Evolutionary conservation across 1,284 basidiomycete species (phyloP).

Genomic region (Irpex lacteus): DNA sequence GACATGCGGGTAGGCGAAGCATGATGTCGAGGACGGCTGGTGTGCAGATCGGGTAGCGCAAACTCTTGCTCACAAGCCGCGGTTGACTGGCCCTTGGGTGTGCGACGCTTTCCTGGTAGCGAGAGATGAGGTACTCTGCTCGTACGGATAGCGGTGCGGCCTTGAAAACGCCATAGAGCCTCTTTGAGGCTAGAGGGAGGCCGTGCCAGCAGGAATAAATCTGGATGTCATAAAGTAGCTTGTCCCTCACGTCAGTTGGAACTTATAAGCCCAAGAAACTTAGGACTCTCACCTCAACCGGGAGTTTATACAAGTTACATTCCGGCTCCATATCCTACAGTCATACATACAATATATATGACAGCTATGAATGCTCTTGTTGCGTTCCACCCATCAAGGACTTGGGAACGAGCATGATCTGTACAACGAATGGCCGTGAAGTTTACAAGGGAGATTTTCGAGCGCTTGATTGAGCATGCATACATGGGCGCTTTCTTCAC

Average conservation of each 20-base stretch:
- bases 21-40: conserved; percentile 52
- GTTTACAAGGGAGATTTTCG: too few relatives aligned
- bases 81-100: conserved; percentile 21
- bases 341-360: neutral
- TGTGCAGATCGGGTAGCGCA: conserved; percentile 68
- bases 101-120: neutral
- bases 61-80: conserved; percentile 44
- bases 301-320: neutral
- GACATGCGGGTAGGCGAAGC: conserved; percentile 27
- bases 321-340: neutral
- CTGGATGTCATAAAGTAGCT: conserved; percentile 78
- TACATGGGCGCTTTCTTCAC: too few relatives aligned
- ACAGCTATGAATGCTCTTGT: too few relatives aligned
- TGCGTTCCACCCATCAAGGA: too few relatives aligned
- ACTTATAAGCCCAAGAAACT: neutral
- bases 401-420: too few relatives aligned
- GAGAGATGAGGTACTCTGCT: conserved; percentile 55
- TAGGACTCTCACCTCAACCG: neutral
- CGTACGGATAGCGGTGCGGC: conserved; percentile 49
- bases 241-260: neutral
- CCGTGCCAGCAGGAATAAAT: conserved; percentile 56
- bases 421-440: too few relatives aligned
- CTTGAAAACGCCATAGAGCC: conserved; percentile 51
- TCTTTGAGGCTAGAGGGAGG: conserved; percentile 55
- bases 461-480: too few relatives aligned